Base-by-base conservation (phyloP, 1,139 yeast species). In the Hemisphaericaspora lyxosophila region DNA sequence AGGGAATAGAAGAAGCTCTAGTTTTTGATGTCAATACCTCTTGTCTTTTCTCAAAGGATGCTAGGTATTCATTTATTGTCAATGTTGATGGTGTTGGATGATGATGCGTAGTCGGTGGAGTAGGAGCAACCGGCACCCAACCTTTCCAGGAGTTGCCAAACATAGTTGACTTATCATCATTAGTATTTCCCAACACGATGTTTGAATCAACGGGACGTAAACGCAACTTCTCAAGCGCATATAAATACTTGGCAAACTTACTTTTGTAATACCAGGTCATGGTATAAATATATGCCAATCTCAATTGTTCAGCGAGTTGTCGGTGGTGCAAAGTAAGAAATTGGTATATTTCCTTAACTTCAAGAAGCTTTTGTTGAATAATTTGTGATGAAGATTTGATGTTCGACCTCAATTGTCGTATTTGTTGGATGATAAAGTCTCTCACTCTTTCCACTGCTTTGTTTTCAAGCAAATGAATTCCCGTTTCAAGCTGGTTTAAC, bases 231-330 rank as follows among this genome's bases (percentile, higher is more conserved):
- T 87, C 86, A 41, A 92, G 64, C 1, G 95, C 82, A 48, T 84
- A 78, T 36, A 84, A 64, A 59, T 90, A 92, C 49, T 92, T 80
- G 17, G 84, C 81, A 55, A 92, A 90, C 48, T 85, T 77, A 38
- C 85, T 75, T 42, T 74, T 72, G 57, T 92, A 92, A 63, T 92
- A 92, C 98, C 98, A 92, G 51, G 77, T 72, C 88, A 90, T 89
- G 2, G 97, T 90, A 53, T 80, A 82, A 9, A 82, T 66, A 56
- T 92, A 92, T 0, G 97, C 97, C 50, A 77, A 74, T 43, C 80
- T 75, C 31, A 92, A 70, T 50, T 88, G 95, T n/a, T 66, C 56
- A 0, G 95, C 90, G 39, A 92, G 62, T n/a, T 79, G 73, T 4
- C 74, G 70, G 43, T 85, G 78, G 36, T 78, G 77, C 4, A 60